Base-by-base conservation (phyloP, 768 basidiomycete species). In the Rhizopogon vulgaris region DNA sequence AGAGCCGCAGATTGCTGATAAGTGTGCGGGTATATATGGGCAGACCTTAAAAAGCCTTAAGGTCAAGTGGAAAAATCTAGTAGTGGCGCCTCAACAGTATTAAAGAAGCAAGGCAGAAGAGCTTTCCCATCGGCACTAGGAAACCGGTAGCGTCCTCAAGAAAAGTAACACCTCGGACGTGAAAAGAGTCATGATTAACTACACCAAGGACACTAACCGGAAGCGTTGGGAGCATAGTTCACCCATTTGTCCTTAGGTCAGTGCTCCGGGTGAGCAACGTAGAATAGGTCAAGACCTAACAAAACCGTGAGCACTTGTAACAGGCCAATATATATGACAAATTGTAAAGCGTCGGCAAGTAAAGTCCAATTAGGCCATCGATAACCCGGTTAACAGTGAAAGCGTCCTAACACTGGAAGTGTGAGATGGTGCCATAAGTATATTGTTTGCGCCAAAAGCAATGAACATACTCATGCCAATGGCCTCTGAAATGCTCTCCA, bases 401-500 rank as follows among this genome's bases (percentile, higher is more conserved):
- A 22, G 30, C 12, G 18, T 15, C 28, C 12, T 22, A 18, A 4
- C 11, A 22, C 14, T 22, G 14, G 18, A 14, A 18, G 30, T 46
- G 45, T 15, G 32, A 46, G 32, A 34, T 10, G 14, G 22, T 15
- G 14, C 18, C 15, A 34, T 46, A 15, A 46, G 22, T 34, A 46
- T 46, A 14, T 15, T 30, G 7, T 15, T 14, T 24, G 10, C 30
- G 36, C 32, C 14, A 46, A 34, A 46, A 22, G 18, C 5, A 1
- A 34, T 34, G 8, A 0, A 46, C 45, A 46, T 46, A 46, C 45
- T 46, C 32, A 46, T 46, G 45, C 12, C 32, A 79, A 52, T 27
- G 80, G 79, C 37, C 78, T 73, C 52, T 75, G 69, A 62, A 83
- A 81, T 42, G 87, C 78, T 50, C 78, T 88, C 82, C 85, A 94